phyloP scores from a whole-genome alignment of 768 basidiomycete genomes.

The Austroboletus eburneus region DNA sequence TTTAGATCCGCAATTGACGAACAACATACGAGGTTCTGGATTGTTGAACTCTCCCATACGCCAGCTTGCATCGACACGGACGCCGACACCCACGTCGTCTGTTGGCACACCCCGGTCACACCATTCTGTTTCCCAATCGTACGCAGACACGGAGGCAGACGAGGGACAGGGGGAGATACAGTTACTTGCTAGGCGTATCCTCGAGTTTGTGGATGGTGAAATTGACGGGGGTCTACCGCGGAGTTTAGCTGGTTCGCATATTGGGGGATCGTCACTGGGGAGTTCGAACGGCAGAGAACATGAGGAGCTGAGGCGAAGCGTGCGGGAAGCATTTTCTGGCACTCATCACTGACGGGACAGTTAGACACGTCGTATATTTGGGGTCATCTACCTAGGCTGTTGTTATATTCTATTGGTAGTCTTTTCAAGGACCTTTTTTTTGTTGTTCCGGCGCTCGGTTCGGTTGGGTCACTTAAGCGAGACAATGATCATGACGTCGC shows the following conservation, averaged over 20 bases:
- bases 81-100: conserved; percentile 67
- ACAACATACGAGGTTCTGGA: conserved; percentile 82
- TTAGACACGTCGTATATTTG: neutral
- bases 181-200: conserved; percentile 74
- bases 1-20: conserved; percentile 81
- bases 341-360: conserved; percentile 38
- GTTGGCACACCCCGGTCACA: conserved; percentile 71
- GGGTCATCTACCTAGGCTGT: conserved; percentile 5
- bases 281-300: conserved; percentile 60
- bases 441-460: conserved; percentile 4
- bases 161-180: conserved; percentile 93
- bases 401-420: conserved; percentile 16
- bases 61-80: conserved; percentile 68
- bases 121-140: conserved; percentile 63
- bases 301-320: conserved; percentile 77
- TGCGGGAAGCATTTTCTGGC: conserved; percentile 74
- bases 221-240: conserved; percentile 54
- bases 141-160: conserved; percentile 78
- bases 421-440: conserved; percentile 2
- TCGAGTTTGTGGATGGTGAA: conserved; percentile 83
- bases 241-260: conserved; percentile 61
- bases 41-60: conserved; percentile 84
- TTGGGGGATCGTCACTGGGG: conserved; percentile 66
- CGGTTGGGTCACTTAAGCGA: no score
- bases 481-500: no score